These are phyloP conservation scores for Amanita thiersii DNA, from an alignment of 768 basidiomycete genomes.

Conservation along the genomic window DNA sequence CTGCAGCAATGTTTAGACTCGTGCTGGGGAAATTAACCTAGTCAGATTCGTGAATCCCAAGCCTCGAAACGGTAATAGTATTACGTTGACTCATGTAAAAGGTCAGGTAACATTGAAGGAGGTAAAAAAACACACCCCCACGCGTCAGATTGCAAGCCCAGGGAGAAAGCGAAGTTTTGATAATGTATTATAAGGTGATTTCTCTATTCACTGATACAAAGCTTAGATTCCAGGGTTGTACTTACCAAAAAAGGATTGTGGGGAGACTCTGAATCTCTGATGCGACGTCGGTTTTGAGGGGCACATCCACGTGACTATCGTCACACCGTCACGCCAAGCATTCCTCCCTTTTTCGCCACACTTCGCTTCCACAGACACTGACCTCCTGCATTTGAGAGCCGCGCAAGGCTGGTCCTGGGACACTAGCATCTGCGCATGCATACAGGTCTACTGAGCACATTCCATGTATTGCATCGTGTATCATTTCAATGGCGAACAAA, in stretches of 20 bases:
- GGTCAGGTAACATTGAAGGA: not conserved
- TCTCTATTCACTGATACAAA: not conserved
- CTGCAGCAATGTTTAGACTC: slow-evolving; percentile 5
- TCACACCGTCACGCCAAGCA: slow-evolving; percentile 1
- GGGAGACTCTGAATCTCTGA: not conserved
- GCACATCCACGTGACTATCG: not conserved
- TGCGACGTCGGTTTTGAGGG: not conserved
- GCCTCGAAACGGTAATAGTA: too few relatives aligned
- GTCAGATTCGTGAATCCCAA: too few relatives aligned
- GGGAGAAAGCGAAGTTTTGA: slow-evolving; percentile 4
- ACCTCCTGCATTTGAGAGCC: not conserved
- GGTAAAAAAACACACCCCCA: not conserved
- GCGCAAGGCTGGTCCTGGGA: not conserved
- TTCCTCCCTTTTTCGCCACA: not conserved
- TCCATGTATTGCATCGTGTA: slow-evolving; percentile 26
- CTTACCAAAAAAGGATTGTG: slow-evolving; percentile 1
- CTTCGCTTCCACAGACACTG: not conserved
- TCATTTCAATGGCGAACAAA: not conserved
- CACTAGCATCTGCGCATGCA: slow-evolving; percentile 29
- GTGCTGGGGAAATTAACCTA: slow-evolving; percentile 5
- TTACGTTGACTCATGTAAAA: too few relatives aligned
- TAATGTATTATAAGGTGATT: slow-evolving; percentile 1
- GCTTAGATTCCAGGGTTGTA: not conserved
- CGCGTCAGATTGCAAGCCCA: not conserved
- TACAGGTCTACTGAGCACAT: slow-evolving; percentile 25